Evolutionary conservation across 768 basidiomycete species (phyloP).

Genomic region (Mycena alexandri): DNA sequence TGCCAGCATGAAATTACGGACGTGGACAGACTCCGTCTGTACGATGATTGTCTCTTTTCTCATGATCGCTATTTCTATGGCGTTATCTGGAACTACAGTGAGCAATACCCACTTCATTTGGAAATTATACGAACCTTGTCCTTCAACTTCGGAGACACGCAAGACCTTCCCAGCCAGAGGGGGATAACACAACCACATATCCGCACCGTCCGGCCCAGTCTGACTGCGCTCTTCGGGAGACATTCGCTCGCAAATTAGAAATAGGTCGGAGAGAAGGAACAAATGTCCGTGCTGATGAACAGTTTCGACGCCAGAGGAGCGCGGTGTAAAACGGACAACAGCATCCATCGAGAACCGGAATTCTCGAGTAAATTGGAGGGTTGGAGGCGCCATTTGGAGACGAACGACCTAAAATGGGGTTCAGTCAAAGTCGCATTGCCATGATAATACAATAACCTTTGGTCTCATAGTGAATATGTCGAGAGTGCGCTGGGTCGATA

Average conservation of each 20-base stretch:
- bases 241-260: constrained; percentile 92
- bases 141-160: constrained; percentile 71
- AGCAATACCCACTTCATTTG: constrained; percentile 5
- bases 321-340: constrained; percentile 81
- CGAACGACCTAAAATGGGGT: constrained; percentile 75
- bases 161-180: constrained; percentile 96
- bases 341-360: constrained; percentile 81
- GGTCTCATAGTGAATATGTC: constrained; percentile 97
- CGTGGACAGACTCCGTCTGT: constrained; percentile 66
- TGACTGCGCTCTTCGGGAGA: constrained; percentile 69
- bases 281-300: constrained; percentile 84
- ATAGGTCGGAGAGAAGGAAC: constrained; percentile 92
- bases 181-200: constrained; percentile 95
- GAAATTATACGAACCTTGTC: constrained; percentile 63
- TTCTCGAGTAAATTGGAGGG: constrained; percentile 81
- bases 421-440: constrained; percentile 3
- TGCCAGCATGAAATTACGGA: constrained; percentile 71
- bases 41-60: constrained; percentile 86
- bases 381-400: constrained; percentile 89
- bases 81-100: constrained; percentile 64
- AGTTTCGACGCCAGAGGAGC: constrained; percentile 79
- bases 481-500: constrained; percentile 82
- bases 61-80: constrained; percentile 85
- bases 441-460: constrained; percentile 65
- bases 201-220: constrained; percentile 68